Evolutionary conservation across 2,329 filamentous ascomycete species (phyloP), one percentile per base, ranked within the genome.

Genomic region (Pseudocercospora pini-densiflorae): DNA sequence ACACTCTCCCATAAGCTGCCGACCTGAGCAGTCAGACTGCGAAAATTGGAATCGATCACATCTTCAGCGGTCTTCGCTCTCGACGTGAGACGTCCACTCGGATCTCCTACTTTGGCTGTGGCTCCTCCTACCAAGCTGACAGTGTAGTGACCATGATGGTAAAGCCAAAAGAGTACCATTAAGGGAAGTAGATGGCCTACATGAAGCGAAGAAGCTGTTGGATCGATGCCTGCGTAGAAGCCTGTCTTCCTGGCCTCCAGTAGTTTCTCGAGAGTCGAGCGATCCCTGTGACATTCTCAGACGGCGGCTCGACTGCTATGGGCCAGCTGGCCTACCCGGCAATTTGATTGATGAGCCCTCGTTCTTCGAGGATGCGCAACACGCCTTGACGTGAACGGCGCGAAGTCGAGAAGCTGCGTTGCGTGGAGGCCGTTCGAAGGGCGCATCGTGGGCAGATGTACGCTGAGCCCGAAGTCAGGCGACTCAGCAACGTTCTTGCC

Each of bases 121-220:
- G 90, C 89, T 72, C 90, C 70, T 65, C 82, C 79, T 65, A 84
- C 80, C 63, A 95, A 81, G 45, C 87, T 89, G 59, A 91, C 82
- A 27, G 89, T 85, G 33, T 86, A 83, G 77, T 90, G 89, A 24
- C 92, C 92, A 75, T 93, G 84, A 70, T 93, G 83, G 80, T 92
- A 93, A 82, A 94, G 86, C 90, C 92, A 94, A 80, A 93, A 93
- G 24, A 94, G 82, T 16, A 91, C 87, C 92, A 95, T 95, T 62
- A 94, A 83, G 23, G 92, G 90, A 14, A 95, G 82, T 5, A 96
- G 83, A 75, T 96, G 92, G 65, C 92, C 92, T 55, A 95, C 83
- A 74, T 96, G 92, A 66, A 95, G 82, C 1, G 92, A 95, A 63
- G 87, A 83, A 14, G 91, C 92, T 0, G 92, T 95, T 5, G 92